A percentile compares a stretch with the other conserved stretches of the same genome.
phyloP scores from a whole-genome alignment of 768 basidiomycete species.

The Phallus indusiatus region DNA sequence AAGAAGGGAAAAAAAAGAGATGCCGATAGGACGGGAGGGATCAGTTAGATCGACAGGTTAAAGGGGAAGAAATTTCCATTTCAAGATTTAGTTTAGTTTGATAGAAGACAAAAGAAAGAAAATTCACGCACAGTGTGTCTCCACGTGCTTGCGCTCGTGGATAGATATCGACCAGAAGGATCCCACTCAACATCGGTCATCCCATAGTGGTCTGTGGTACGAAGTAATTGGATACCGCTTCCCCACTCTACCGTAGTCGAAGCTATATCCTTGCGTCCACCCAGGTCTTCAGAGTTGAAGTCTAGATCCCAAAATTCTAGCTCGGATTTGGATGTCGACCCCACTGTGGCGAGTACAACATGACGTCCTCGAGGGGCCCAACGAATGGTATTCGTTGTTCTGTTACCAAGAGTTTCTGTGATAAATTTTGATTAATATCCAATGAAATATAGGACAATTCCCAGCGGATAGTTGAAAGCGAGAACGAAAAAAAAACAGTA shows the following conservation, averaged over 20 bases:
- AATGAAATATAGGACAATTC: conserved; percentile 16
- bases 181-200: conserved; percentile 99
- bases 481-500: neutral
- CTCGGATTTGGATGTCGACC: conserved; percentile 91
- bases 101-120: neutral
- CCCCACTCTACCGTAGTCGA: conserved; percentile 67
- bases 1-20: conserved; percentile 11
- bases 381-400: conserved; percentile 87
- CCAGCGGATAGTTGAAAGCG: neutral
- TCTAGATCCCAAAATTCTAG: conserved; percentile 99
- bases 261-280: conserved; percentile 35
- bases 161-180: conserved; percentile 87
- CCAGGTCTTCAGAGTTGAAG: conserved; percentile 61
- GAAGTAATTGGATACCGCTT: conserved; percentile 74
- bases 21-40: neutral
- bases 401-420: conserved; percentile 63
- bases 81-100: conserved; percentile 3
- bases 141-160: conserved; percentile 93
- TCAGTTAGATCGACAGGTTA: neutral
- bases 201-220: conserved; percentile 89
- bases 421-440: neutral
- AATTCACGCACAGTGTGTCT: conserved; percentile 66
- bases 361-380: conserved; percentile 97
- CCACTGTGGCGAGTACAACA: conserved; percentile 92
- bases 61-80: conserved; percentile 5